phyloP scores from a whole-genome alignment of 2,329 filamentous ascomycete species.

The Penicillium sp. region DNA sequence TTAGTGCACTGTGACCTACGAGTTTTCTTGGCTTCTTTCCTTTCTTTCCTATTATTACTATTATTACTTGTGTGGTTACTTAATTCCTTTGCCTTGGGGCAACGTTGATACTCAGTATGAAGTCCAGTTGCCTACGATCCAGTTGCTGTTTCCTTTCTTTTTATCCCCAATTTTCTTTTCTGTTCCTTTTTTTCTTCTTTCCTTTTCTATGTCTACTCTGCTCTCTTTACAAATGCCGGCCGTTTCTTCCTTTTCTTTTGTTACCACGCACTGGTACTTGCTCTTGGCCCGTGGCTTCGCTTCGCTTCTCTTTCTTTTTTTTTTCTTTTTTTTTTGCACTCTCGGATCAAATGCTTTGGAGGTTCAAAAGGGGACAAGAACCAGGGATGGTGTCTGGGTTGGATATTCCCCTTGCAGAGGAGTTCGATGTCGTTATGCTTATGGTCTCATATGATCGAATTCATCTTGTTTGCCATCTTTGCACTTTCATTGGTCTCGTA shows the following conservation, averaged over 20 bases:
- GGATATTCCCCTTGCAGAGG: constrained; percentile 11
- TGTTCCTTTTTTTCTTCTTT: not conserved
- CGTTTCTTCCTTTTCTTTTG: constrained; percentile 10
- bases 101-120: constrained; percentile 14
- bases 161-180: not conserved
- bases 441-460: constrained; percentile 11
- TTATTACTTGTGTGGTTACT: constrained; percentile 29
- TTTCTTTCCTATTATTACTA: constrained; percentile 33
- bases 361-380: constrained; percentile 2
- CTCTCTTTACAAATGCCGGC: constrained; percentile 12
- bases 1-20: constrained; percentile 33
- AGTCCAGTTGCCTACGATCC: constrained; percentile 6
- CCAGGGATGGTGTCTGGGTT: constrained; percentile 2
- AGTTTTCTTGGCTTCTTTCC: constrained; percentile 28
- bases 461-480: not conserved
- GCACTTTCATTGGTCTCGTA: too few species aligned
- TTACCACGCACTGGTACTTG: constrained; percentile 3
- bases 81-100: constrained; percentile 21
- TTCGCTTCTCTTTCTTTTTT: not conserved
- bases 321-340: not conserved
- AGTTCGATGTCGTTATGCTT: constrained; percentile 12
- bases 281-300: not conserved
- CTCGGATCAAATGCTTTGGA: constrained; percentile 1
- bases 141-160: constrained; percentile 13
- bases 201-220: constrained; percentile 1